Base-by-base conservation (phyloP, 345 rosid species). In the Clausena lansium region DNA sequence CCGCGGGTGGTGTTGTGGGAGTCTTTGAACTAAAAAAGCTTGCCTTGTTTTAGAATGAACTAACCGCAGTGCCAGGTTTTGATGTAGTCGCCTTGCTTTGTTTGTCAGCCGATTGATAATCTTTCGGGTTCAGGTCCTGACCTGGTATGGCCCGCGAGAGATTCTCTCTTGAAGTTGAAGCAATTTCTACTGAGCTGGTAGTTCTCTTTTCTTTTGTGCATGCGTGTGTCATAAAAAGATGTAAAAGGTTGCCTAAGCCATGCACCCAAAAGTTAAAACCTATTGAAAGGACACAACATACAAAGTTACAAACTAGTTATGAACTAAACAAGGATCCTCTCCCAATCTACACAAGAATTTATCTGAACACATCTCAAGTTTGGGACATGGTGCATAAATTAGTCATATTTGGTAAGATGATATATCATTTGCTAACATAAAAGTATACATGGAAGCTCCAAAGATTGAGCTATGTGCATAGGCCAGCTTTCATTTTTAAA, bases 61-160 rank as follows among this genome's bases (percentile, higher is more conserved):
- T 95, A 89, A 62, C 93, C 94, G 52, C 92, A 85, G 22, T 94
- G 93, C 97, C 95, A 94, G 39, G 93, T 94, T 81, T 84, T 88
- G 78, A 94, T 86, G 84, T 92, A 91, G 77, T 94, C 92, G 28
- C 97, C 94, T 79, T 92, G 95, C 85, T 90, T 89, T 1, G 86
- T 85, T 5, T 92, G 83, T 94, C 95, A 90, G 4, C 97, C 32
- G 90, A 79, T 58, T 91, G 89, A 86, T 89, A 89, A 47, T 91
- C 97, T 3, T 82, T 88, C 64, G 87, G 90, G 57, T 81, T 86
- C 64, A 92, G 96, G 74, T 85, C 94, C 74, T 91, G 94, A 50
- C 88, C 86, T 32, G 91, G 88, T 66, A 87, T 89, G 50, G 84
- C 80, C 60, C 92, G 90, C 95, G 91, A 91, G 7, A 89, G 80